phyloP scores from a whole-genome alignment of 148 eudicot genomes.

The Rhododendron griersonianum region DNA sequence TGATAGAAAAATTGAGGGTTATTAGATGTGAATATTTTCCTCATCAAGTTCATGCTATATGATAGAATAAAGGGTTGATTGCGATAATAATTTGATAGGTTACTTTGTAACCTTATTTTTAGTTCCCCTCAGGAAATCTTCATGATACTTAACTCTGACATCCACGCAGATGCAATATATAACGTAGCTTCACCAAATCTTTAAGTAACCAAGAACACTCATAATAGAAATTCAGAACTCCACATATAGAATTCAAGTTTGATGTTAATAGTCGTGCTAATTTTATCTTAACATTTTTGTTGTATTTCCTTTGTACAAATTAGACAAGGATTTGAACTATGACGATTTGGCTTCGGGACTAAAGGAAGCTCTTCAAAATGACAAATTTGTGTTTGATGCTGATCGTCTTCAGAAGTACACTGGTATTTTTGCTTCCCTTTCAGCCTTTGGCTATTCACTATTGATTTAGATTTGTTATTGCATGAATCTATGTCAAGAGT shows the following conservation, averaged over 20 bases:
- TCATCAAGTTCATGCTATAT: too few species aligned
- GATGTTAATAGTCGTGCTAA: neutral
- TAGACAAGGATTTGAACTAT: conserved; percentile 73
- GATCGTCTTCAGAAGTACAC: conserved; percentile 30
- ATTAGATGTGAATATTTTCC: too few species aligned
- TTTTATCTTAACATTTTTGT: neutral
- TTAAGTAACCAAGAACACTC: neutral
- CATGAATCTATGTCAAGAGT: too few species aligned
- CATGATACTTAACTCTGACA: neutral
- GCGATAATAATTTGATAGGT: too few species aligned
- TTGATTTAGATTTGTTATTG: too few species aligned
- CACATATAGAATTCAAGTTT: neutral
- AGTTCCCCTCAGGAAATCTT: neutral
- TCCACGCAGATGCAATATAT: neutral
- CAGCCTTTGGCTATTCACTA: too few species aligned
- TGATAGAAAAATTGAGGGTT: too few species aligned
- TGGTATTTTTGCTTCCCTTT: too few species aligned
- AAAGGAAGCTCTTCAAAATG: conserved; percentile 63
- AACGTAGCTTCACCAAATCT: too few species aligned
- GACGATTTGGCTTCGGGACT: conserved; percentile 71
- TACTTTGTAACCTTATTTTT: neutral
- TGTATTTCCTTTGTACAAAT: conserved; percentile 8
- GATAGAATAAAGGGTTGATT: too few species aligned
- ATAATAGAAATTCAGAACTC: neutral
- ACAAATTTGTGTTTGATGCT: conserved; percentile 73